Base-by-base conservation (phyloP, 108 stramenopile species). In the Cylindrotheca fusiformis region DNA sequence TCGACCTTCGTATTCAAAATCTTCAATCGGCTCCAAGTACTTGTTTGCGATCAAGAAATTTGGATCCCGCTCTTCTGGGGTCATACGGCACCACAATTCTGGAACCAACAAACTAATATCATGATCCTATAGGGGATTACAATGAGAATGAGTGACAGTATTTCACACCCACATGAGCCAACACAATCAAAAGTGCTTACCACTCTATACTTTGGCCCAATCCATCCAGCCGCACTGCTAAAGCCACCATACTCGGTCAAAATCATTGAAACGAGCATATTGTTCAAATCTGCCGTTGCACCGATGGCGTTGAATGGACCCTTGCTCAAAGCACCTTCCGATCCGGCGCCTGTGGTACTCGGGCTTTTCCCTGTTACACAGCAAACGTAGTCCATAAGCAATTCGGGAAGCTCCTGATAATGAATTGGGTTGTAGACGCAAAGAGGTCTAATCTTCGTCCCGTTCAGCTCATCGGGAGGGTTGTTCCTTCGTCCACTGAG, bases 21-120 rank as follows among this genome's bases (percentile, higher is more conserved):
- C 80, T 19, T 75, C 71, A 22, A 81, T 48, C 53, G 68, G 73
- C 36, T 81, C 80, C 21, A 81, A 58, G 61, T 65, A 76, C 25
- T 72, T 72, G 21, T 72, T 61, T 69, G 71, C 58, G 55, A 81
- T 77, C 29, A 81, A 69, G 28, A 68, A 71, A 4, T 71, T 53
- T 6, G 74, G 72, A 56, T 63, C 59, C 0, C 76, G 69, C 32
- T 81, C 80, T 51, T 75, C 53, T 45, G 76, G 73, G 12, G 74
- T 78, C 80, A 81, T 81, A 3, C 80, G 73, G 60, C 80, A 81
- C 76, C 76, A 81, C 21, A 81, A 61, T 59, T 81, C 80, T 14
- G 80, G 80, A 25, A 81, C 52, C 1, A 81, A 45, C 28, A 81
- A 32, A 63, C 61, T 64, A 18, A 81, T 71, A 47, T 81, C 80